phyloP scores from a whole-genome alignment of 495 filamentous ascomycete species.

The Daldinia decipiens region DNA sequence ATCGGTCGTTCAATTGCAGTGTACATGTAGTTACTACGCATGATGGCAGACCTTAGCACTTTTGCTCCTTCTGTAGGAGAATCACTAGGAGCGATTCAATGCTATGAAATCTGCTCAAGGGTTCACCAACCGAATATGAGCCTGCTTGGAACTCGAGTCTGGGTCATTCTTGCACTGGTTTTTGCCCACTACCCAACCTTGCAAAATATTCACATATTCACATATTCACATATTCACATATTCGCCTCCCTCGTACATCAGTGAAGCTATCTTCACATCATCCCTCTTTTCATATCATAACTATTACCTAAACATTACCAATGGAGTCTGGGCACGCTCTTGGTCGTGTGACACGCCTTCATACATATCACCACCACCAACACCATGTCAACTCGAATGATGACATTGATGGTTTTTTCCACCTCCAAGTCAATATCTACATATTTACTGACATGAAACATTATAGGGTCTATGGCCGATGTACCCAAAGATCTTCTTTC shows the following conservation, averaged over 20 bases:
- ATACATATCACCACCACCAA: slow-evolving; percentile 27
- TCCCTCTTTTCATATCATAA: slow-evolving; percentile 7
- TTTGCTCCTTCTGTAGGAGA: neutral
- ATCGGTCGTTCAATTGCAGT: neutral
- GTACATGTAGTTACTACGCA: neutral
- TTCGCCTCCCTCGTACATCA: neutral
- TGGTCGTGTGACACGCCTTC: slow-evolving; percentile 19
- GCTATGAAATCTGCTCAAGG: neutral
- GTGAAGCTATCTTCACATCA: neutral
- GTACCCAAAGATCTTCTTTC: slow-evolving; percentile 83
- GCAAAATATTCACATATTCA: slow-evolving; percentile 3
- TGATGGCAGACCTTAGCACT: neutral
- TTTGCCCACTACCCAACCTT: neutral
- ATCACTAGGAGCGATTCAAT: neutral
- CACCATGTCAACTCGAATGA: slow-evolving; percentile 21
- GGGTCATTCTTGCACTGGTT: neutral
- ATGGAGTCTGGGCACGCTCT: slow-evolving; percentile 25
- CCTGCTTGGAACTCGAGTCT: neutral
- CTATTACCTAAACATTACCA: slow-evolving; percentile 12
- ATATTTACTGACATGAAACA: slow-evolving; percentile 33
- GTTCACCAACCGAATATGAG: neutral
- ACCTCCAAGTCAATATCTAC: neutral
- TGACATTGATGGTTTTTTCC: slow-evolving; percentile 24
- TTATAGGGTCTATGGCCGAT: slow-evolving; percentile 53
- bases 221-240: slow-evolving; percentile 14